Conservation (phyloP, 1,139 yeast species). For the Candida sp. region DNA sequence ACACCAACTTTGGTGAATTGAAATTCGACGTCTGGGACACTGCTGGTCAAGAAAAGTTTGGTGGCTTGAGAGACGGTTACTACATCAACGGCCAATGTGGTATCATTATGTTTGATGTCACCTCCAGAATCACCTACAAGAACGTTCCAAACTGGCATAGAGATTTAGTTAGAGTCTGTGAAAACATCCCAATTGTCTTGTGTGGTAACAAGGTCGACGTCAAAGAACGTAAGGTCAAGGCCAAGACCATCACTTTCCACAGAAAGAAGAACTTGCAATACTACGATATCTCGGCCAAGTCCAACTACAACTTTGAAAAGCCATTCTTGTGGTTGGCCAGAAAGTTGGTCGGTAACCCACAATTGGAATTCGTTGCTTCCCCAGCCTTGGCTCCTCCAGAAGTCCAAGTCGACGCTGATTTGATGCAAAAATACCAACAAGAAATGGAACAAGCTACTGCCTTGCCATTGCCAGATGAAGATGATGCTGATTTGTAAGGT, state of each 20-base stretch:
- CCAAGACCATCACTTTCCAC: constrained; percentile 99
- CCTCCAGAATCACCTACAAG: constrained; percentile 99
- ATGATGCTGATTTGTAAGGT: constrained; percentile 92
- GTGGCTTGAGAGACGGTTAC: constrained; percentile 99
- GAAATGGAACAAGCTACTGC: constrained; percentile 99
- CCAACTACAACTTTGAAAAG: constrained; percentile 99
- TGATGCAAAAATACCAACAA: constrained; percentile 98
- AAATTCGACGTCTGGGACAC: constrained; percentile 99
- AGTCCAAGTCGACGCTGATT: constrained; percentile 94
- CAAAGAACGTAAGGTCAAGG: constrained; percentile 99
- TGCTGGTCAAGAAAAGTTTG: constrained; percentile 99
- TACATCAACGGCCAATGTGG: constrained; percentile 99
- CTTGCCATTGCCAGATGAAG: constrained; percentile 99
- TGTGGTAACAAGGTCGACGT: constrained; percentile 99
- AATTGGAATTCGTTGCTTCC: constrained; percentile 97
- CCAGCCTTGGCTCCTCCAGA: constrained; percentile 99
- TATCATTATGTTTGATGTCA: constrained; percentile 99
- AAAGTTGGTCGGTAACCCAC: constrained; percentile 98
- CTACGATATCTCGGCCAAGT: constrained; percentile 99
- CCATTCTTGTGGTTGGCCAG: constrained; percentile 99
- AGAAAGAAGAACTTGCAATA: constrained; percentile 99
- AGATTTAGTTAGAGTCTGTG: constrained; percentile 99
- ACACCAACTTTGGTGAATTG: constrained; percentile 98
- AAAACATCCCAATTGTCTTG: constrained; percentile 98
- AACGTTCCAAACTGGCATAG: constrained; percentile 99